Evolutionary conservation across 139 green algal species (phyloP).

Genomic region (Coelastrella sp.): DNA sequence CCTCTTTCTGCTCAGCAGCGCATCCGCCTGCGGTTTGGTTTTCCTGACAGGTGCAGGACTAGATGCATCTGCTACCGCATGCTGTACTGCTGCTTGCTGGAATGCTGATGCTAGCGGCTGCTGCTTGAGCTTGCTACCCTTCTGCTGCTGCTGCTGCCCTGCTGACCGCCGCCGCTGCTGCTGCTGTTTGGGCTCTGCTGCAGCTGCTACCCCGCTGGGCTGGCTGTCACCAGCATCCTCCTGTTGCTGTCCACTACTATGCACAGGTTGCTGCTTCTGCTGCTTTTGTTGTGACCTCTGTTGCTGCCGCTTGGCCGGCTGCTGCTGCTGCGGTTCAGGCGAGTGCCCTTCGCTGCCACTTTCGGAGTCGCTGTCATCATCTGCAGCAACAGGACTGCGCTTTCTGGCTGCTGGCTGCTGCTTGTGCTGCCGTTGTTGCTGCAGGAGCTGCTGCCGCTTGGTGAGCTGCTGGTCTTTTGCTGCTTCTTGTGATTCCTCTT

Average conservation of each 20-base stretch:
- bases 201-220: neutral
- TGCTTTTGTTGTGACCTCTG: neutral
- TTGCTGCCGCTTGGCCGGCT: neutral
- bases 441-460: slow-evolving; percentile 19
- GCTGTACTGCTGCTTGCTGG: neutral
- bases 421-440: slow-evolving; percentile 14
- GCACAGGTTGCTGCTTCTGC: neutral
- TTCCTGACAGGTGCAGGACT: neutral
- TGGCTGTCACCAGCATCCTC: too few relatives aligned
- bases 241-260: too few relatives aligned
- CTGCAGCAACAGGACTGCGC: too few relatives aligned
- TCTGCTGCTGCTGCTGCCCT: slow-evolving; percentile 18
- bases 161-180: neutral
- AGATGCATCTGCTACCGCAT: neutral
- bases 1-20: neutral
- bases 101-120: neutral
- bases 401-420: neutral
- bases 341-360: too few relatives aligned
- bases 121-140: neutral
- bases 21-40: neutral
- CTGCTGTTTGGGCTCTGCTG: neutral
- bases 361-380: too few relatives aligned
- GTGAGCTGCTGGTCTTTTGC: slow-evolving; percentile 25
- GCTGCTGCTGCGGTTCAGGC: neutral
- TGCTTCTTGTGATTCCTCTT: neutral